Conservation (phyloP, 257 asterid genomes). For the Solanum appendiculatum region DNA sequence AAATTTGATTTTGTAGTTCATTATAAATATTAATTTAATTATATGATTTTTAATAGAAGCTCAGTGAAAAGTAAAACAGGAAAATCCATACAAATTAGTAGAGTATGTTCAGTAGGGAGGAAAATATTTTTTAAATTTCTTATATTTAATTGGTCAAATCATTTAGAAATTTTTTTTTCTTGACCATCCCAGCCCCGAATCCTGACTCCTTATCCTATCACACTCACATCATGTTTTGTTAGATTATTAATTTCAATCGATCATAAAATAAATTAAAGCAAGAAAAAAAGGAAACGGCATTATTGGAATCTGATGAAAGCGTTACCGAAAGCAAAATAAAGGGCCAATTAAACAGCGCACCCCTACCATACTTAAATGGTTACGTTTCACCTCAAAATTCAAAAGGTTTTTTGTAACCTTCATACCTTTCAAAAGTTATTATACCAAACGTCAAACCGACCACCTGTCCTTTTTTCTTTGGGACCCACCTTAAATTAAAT, state of each 20-base stretch:
- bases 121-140: too few relatives aligned
- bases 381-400: not conserved
- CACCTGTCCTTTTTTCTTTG: constrained; percentile 8
- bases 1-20: too few relatives aligned
- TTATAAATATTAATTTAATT: too few relatives aligned
- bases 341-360: not conserved
- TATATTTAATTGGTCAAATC: too few relatives aligned
- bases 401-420: not conserved
- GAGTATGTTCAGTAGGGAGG: too few relatives aligned
- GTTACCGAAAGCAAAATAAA: not conserved
- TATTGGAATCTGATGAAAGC: not conserved
- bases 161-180: too few relatives aligned
- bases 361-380: not conserved
- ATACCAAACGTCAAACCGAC: constrained; percentile 31
- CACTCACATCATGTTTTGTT: not conserved
- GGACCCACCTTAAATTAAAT: constrained; percentile 5
- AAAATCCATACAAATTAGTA: too few relatives aligned
- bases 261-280: not conserved
- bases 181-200: not conserved
- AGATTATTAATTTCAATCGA: too few relatives aligned
- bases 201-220: not conserved
- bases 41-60: too few relatives aligned
- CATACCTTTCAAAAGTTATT: not conserved
- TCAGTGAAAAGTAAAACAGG: too few relatives aligned
- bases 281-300: not conserved